Evolutionary conservation across 2,329 filamentous ascomycete genomes (phyloP).

Genomic region (Cryphonectria parasitica): DNA sequence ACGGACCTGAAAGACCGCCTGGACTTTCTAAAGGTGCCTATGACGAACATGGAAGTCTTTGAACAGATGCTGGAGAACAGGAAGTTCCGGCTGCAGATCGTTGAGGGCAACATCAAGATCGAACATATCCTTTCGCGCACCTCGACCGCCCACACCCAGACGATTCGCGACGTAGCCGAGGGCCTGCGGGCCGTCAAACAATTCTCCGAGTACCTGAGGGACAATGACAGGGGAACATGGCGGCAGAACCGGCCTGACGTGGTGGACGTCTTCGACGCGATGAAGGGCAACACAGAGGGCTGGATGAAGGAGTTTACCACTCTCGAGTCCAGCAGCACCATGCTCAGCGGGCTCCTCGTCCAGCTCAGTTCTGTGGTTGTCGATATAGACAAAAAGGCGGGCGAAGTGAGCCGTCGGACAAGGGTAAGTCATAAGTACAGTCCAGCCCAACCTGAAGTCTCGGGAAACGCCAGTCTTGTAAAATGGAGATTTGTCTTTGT

Average conservation of each 20-base stretch:
- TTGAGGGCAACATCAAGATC: constrained; percentile 87
- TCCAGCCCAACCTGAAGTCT: constrained; percentile 19
- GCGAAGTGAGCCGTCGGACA: constrained; percentile 78
- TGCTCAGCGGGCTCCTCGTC: constrained; percentile 70
- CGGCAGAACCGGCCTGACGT: constrained; percentile 65
- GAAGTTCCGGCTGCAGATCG: constrained; percentile 77
- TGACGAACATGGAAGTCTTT: constrained; percentile 81
- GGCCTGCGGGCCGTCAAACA: constrained; percentile 77
- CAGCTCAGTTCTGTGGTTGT: constrained; percentile 77
- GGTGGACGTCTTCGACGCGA: constrained; percentile 79
- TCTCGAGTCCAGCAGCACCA: constrained; percentile 72
- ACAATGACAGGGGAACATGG: constrained; percentile 65
- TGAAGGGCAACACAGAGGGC: constrained; percentile 90
- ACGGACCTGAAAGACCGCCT: constrained; percentile 81
- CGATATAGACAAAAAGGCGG: constrained; percentile 85
- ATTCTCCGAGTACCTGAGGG: constrained; percentile 74
- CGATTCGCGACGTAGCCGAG: constrained; percentile 76
- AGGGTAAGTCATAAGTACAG: constrained; percentile 57
- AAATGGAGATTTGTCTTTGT: constrained; percentile 9
- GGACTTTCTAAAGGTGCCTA: constrained; percentile 77
- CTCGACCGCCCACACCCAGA: constrained; percentile 73
- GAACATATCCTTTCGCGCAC: constrained; percentile 87
- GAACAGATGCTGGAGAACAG: constrained; percentile 87
- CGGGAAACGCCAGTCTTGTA: background rate
- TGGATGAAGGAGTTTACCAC: constrained; percentile 83